Evolutionary conservation across 345 rosid genomes (phyloP), one percentile per base, ranked within the genome.

Genomic region (Pelargonium nanum): DNA sequence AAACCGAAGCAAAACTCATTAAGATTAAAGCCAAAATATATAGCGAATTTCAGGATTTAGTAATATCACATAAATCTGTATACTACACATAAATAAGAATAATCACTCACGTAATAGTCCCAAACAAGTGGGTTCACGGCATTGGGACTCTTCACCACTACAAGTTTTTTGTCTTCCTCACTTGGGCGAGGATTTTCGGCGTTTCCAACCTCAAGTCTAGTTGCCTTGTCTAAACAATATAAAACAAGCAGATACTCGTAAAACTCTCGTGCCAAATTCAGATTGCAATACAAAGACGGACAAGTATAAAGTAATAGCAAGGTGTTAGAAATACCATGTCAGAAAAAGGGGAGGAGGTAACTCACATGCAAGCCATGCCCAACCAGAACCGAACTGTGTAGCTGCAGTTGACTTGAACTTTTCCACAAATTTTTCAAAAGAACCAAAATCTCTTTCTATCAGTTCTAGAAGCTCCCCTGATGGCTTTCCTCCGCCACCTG

Each of bases 351-450:
- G n/a, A n/a, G n/a, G 52, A 30, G 48, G 53, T 61, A 60, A 76
- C 94, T 70, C 53, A 87, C 98, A 87, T 53, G 80, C 93, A 68
- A 92, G 96, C 97, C 98, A 92, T 50, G 88, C 86, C 95, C 97
- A 89, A 65, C 97, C 98, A 17, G 97, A 87, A 72, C 97, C 99
- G 82, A 82, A 92, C 67, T 92, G 84, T 4, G 91, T 71, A 26
- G 88, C 76, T 66, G 97, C 94, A 63, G 94, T 89, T 13, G 80
- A 45, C 77, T 72, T 80, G 69, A 87, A 89, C 70, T 70, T 79
- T 56, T 75, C 61, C 20, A 63, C 67, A 62, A 87, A 89, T 24
- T 45, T 69, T 45, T 79, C 80, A 53, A 85, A 89, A 66, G 96
- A 82, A 69, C 91, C 93, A 23, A 92, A 89, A 79, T 92, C 98